Base-by-base conservation (phyloP, 2,329 filamentous ascomycete species). In the Venturia asperata region DNA sequence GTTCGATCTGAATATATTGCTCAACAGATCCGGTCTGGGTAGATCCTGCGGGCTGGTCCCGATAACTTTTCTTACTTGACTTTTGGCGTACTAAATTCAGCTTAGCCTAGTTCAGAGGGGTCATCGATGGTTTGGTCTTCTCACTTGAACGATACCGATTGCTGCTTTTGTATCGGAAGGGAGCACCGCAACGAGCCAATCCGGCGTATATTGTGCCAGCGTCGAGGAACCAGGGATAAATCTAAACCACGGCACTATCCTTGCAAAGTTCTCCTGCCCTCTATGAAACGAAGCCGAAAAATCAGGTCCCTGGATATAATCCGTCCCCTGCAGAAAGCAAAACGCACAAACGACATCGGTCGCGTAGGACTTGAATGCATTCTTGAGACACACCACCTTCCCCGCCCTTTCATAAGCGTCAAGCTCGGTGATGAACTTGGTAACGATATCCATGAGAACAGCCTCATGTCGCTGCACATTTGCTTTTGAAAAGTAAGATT, bases 401-500 rank as follows among this genome's bases (percentile, higher is more conserved):
- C 41, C 41, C 13, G 9, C 37, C 5, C 30, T 55, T 21, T 15
- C 47, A 37, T 5, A 64, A 37, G 19, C 47, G 30, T 55, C 45
- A 41, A 64, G 43, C 9, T 34, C 30, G 5, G 27, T 19, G 24
- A 34, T 34, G 30, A 55, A 34, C 1, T 7, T 30, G 49, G 24
- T 34, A 4, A 55, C 24, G 30, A 55, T 19, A 34, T 34, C 49
- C 24, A 62, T 34, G 5, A 55, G 27, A 17, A 55, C 17, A 10
- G 13, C 27, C 27, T 55, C 49, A 34, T 17, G 1, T 1, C 47
- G 58, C 0, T 39, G 61, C 34, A 73, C 67, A 10, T 67, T 63
- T 5, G 65, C 39, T 63, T 71, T 70, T 6, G 74, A 76, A 65
- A 77, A 77, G 69, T 75, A 77, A 10, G 71, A 72, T 63, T 71